These are phyloP conservation scores for Colletotrichum noveboracense DNA, from an alignment of 2,329 filamentous ascomycete species.

Conservation along the genomic window DNA sequence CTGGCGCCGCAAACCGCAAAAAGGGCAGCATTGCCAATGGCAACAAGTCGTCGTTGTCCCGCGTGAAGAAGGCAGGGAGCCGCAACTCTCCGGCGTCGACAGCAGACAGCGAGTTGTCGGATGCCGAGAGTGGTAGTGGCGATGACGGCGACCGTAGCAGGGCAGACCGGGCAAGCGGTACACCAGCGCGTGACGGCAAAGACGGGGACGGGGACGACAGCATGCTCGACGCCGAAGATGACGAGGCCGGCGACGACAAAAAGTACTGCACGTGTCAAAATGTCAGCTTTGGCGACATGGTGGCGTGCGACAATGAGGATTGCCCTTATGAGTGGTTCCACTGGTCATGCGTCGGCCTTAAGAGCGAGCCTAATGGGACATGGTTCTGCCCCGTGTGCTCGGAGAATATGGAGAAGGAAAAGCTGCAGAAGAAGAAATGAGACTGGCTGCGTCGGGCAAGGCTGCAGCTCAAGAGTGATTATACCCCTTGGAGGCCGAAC, in stretches of 20 bases:
- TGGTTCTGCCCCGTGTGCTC: constrained; percentile 72
- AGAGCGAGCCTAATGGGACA: constrained; percentile 69
- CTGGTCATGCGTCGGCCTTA: constrained; percentile 75
- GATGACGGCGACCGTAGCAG: constrained; percentile 51
- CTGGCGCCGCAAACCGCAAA: constrained; percentile 48
- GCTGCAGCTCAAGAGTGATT: neutral
- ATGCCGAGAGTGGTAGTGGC: constrained; percentile 62
- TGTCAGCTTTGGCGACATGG: constrained; percentile 87
- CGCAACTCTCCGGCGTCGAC: constrained; percentile 69
- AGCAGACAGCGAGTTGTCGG: constrained; percentile 69
- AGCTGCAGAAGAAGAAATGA: constrained; percentile 11
- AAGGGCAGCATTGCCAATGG: constrained; percentile 42
- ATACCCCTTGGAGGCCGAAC: constrained; percentile 8
- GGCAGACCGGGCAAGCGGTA: constrained; percentile 22
- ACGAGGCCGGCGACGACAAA: constrained; percentile 77
- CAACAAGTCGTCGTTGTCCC: constrained; percentile 66
- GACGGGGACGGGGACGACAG: constrained; percentile 56
- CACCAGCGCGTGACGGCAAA: constrained; percentile 36
- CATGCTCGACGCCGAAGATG: constrained; percentile 64
- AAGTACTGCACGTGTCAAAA: constrained; percentile 86
- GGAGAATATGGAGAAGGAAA: constrained; percentile 55
- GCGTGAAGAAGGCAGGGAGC: constrained; percentile 62
- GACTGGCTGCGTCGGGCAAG: neutral
- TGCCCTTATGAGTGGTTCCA: constrained; percentile 90
- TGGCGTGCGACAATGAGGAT: constrained; percentile 83